Evolutionary conservation across 139 green algal genomes (phyloP).

Genomic region (Zygnema circumcarinatum): DNA sequence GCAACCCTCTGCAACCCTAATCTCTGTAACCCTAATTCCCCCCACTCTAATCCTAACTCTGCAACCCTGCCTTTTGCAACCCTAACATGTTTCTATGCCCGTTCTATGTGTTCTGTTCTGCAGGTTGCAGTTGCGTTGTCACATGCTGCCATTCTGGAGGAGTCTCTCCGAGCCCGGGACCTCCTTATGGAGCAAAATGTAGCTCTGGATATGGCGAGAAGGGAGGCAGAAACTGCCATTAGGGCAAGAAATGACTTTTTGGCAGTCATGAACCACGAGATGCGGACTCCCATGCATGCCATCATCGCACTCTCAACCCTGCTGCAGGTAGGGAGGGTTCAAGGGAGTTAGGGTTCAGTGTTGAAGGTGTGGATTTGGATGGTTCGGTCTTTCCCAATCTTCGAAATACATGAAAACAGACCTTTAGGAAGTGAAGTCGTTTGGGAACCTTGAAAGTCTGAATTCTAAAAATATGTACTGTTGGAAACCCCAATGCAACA

Average conservation of each 20-base stretch:
- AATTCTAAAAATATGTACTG: too few species aligned
- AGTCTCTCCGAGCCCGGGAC: conserved; percentile 44
- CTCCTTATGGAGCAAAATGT: conserved; percentile 63
- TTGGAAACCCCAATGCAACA: too few species aligned
- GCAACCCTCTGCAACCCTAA: too few species aligned
- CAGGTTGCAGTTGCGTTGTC: conserved; percentile 52
- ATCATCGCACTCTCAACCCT: conserved; percentile 64
- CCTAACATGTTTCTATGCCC: not conserved
- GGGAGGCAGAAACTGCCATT: conserved; percentile 59
- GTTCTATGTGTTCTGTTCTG: not conserved
- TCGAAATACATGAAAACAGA: too few species aligned
- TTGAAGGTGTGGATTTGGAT: too few species aligned
- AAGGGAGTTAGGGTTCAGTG: too few species aligned
- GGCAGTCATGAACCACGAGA: conserved; percentile 64
- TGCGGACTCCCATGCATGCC: conserved; percentile 62
- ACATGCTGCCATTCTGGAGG: conserved; percentile 58
- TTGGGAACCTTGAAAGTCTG: too few species aligned
- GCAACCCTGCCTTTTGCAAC: too few species aligned
- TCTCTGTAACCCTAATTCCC: too few species aligned
- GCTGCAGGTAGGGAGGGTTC: conserved; percentile 38
- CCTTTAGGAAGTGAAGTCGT: too few species aligned
- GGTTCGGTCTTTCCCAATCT: too few species aligned
- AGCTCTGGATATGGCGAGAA: conserved; percentile 42
- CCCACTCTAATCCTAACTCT: too few species aligned
- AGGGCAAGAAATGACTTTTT: conserved; percentile 60